Conservation (phyloP, 805 yeast species). For the Nakazawaea molendinolei region DNA sequence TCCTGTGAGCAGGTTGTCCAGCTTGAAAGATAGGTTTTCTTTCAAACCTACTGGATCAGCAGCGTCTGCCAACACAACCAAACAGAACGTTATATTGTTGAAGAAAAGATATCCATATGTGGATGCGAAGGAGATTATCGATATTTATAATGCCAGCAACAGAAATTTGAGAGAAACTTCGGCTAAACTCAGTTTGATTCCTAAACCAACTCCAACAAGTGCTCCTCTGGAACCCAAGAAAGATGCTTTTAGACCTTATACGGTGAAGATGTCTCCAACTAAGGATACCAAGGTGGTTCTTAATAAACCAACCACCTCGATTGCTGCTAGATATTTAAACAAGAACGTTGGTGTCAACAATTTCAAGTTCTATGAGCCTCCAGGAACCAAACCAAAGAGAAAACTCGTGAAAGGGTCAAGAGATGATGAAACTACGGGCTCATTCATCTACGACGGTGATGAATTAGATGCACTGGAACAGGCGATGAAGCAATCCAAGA, state of each 20-base stretch:
- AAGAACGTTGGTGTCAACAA: neutral
- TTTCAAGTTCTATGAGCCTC: neutral
- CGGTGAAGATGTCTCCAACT: neutral
- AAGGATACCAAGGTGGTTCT: conserved; percentile 9
- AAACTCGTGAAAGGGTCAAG: conserved; percentile 29
- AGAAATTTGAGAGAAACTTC: conserved; percentile 26
- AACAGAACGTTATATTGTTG: conserved; percentile 23
- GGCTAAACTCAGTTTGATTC: conserved; percentile 19
- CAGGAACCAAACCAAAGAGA: conserved; percentile 18
- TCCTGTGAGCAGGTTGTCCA: conserved; percentile 20
- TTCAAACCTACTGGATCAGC: conserved; percentile 20
- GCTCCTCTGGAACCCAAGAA: conserved; percentile 2
- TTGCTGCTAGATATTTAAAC: conserved; percentile 11
- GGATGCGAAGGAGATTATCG: conserved; percentile 22
- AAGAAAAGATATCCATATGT: conserved; percentile 27
- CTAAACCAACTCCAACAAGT: conserved; percentile 13
- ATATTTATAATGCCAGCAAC: conserved; percentile 22
- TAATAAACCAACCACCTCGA: conserved; percentile 9
- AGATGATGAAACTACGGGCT: neutral
- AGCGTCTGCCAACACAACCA: conserved; percentile 9
- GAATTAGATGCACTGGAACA: conserved; percentile 19
- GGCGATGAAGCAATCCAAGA: conserved; percentile 3
- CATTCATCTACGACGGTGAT: conserved; percentile 12
- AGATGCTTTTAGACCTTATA: neutral
- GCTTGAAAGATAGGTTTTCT: conserved; percentile 36